Evolutionary conservation across 2,329 filamentous ascomycete species (phyloP).

Genomic region (Colletotrichum scovillei): DNA sequence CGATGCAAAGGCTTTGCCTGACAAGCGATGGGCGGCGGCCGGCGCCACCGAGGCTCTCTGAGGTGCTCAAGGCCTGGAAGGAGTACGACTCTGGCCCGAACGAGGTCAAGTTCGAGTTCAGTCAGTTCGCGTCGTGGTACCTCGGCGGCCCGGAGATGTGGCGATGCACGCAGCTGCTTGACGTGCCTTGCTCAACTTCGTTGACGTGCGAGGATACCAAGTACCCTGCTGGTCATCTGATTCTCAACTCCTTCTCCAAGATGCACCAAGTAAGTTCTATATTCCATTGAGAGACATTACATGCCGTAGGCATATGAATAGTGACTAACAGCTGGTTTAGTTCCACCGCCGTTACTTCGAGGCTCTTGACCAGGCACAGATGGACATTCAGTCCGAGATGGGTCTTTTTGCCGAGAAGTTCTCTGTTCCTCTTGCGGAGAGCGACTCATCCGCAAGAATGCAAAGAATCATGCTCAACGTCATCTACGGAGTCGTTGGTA

Average conservation of each 20-base stretch:
- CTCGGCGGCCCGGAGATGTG: slow-evolving; percentile 15
- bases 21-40: slow-evolving; percentile 17
- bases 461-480: slow-evolving; percentile 14
- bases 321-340: neutral
- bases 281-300: neutral
- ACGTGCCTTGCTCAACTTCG: slow-evolving; percentile 14
- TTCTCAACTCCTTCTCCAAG: slow-evolving; percentile 25
- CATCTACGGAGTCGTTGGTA: slow-evolving; percentile 1
- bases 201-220: slow-evolving; percentile 3
- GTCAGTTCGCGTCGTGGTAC: slow-evolving; percentile 15
- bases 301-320: too few relatives aligned
- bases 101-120: slow-evolving; percentile 23
- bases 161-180: slow-evolving; percentile 15
- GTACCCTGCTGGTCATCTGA: slow-evolving; percentile 16
- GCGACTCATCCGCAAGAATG: too few relatives aligned
- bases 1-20: slow-evolving; percentile 2
- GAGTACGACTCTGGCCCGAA: neutral
- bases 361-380: slow-evolving; percentile 1
- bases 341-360: slow-evolving; percentile 22
- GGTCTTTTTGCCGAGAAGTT: slow-evolving; percentile 1
- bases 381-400: slow-evolving; percentile 17
- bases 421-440: neutral
- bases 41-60: neutral
- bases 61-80: slow-evolving; percentile 1
- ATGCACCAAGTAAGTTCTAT: neutral